Evolutionary conservation across 305 asterid species (phyloP).

Genomic region (Salvia sclarea): DNA sequence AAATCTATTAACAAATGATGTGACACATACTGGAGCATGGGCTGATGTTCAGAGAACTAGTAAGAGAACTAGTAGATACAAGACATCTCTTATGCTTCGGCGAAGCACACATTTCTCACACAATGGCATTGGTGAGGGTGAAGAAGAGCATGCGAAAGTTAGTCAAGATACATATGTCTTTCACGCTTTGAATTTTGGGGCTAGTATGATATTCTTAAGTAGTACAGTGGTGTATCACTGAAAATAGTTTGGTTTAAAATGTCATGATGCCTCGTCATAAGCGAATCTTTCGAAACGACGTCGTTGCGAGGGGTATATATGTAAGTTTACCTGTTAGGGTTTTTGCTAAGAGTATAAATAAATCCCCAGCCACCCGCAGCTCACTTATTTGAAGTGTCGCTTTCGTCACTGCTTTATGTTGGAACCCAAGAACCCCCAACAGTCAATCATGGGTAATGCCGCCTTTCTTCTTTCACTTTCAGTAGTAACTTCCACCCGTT

Average conservation of each 20-base stretch:
- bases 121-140: no score
- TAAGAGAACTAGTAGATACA: no score
- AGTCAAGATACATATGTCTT: neutral
- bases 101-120: no score
- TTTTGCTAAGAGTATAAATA: constrained; percentile 28
- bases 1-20: no score
- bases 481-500: neutral
- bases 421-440: constrained; percentile 33
- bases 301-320: constrained; percentile 10
- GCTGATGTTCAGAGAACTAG: no score
- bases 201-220: neutral
- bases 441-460: constrained; percentile 49
- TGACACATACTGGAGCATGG: no score
- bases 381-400: constrained; percentile 22
- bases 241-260: neutral
- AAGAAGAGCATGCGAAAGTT: neutral
- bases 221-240: constrained; percentile 10
- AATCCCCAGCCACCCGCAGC: constrained; percentile 19
- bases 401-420: neutral
- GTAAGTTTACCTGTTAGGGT: constrained; percentile 31
- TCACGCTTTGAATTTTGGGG: neutral
- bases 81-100: no score
- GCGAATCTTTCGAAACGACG: neutral
- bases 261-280: neutral
- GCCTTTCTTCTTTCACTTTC: neutral